Base-by-base conservation (phyloP, 352 stramenopile species). In the Pythium periplocum region DNA sequence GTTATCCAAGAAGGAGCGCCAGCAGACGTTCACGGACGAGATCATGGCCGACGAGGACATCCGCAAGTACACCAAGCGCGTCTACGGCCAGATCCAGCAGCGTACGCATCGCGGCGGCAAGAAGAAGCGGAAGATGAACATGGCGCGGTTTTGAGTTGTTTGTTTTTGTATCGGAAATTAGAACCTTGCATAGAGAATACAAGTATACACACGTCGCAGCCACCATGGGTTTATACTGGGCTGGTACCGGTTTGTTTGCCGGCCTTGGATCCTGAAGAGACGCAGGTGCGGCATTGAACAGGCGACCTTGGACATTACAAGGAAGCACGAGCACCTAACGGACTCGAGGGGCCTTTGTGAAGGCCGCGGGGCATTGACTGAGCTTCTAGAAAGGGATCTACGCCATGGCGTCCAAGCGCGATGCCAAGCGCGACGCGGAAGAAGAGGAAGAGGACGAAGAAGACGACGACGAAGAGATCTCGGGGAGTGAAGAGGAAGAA, bases 21-120 rank as follows among this genome's bases (percentile, higher is more conserved):
- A 93, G 44, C 69, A 82, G 66, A 98, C 92, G 55, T 87, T 98
- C 48, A 96, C 90, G 44, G 90, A 98, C 52, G 93, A 98, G 69
- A 84, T 98, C 57, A 96, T 98, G 90, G 85, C 89, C 34, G 92
- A 98, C 77, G 59, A 71, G 38, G 56, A 37, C 57, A 79, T 82
- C n/a, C 75, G 84, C 48, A 57, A 70, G 57, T 98, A 98, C 73
- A 94, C 86, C 10, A 86, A 87, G 61, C 79, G 86, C 46, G 84
- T 93, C 36, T 90, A 86, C 43, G 46, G 64, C 11, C 86, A 95
- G 62, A 79, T 94, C 48, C 80, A 94, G 54, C 60, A 61, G 17
- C 69, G 69, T 10, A 73, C 62, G n/a, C 71, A 67, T 32, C 57
- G 66, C 11, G 64, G 59, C 45, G 61, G 71, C 41, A 81, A 80